Percentiles rank a stretch among this genome's conserved stretches.
Conservation (phyloP, 352 stramenopile species). For the Globisporangium takayamanum region DNA sequence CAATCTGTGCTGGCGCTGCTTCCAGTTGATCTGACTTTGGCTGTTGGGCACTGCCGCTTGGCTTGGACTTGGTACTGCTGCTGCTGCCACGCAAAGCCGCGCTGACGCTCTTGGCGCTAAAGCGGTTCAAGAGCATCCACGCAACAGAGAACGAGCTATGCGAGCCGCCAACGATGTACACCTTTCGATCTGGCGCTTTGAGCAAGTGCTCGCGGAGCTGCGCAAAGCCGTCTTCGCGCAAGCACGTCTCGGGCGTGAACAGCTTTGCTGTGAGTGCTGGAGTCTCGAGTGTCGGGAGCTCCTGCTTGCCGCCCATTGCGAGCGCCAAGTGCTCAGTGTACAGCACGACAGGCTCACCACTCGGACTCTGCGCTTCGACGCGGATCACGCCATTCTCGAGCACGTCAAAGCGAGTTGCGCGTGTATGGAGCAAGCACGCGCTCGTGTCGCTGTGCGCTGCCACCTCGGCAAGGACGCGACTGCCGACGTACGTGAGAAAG, state of each 20-base stretch:
- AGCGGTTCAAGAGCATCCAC: conserved; percentile 73
- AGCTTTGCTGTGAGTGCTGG: conserved; percentile 42
- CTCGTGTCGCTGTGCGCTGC: conserved; percentile 28
- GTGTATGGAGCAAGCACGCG: conserved; percentile 45
- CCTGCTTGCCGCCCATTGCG: conserved; percentile 59
- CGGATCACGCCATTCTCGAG: conserved; percentile 41
- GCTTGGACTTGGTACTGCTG: not conserved
- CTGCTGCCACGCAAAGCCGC: not conserved
- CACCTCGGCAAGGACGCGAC: conserved; percentile 40
- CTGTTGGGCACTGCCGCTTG: not conserved
- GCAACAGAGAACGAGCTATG: conserved; percentile 84
- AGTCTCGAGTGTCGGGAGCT: conserved; percentile 30
- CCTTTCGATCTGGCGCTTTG: conserved; percentile 38
- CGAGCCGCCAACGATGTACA: conserved; percentile 78
- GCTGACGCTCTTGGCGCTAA: conserved; percentile 11
- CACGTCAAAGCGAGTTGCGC: conserved; percentile 38
- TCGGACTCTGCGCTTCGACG: conserved; percentile 26
- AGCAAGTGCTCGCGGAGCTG: conserved; percentile 41
- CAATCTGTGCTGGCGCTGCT: not conserved
- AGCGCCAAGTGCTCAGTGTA: conserved; percentile 60
- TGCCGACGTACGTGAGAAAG: conserved; percentile 56
- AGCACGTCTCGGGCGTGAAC: conserved; percentile 57
- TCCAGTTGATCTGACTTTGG: not conserved
- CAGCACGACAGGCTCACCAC: conserved; percentile 29
- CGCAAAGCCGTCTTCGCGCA: conserved; percentile 55